Base-by-base conservation (phyloP, 768 basidiomycete species). In the Collybia nuda region DNA sequence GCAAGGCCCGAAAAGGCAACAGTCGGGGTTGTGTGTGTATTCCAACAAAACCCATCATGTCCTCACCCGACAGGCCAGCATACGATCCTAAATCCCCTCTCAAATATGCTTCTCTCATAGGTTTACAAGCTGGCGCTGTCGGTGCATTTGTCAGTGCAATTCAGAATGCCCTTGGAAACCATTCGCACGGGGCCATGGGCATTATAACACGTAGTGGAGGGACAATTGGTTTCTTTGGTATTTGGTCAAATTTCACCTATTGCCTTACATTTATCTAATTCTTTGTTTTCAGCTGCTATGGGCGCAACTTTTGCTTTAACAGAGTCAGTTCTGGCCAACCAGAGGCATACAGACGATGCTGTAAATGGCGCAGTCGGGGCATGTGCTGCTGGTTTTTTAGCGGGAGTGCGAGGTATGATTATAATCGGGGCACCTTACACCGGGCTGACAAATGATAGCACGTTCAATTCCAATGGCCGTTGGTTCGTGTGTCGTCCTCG, bases 321-420 rank as follows among this genome's bases (percentile, higher is more conserved):
- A 1, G 91, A 96, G 66, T 76, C 90, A 5, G 70, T 77, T 23
- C 82, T 90, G 18, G 90, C 91, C 48, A 98, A 98, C 68, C 71
- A 84, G 53, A 81, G 93, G 48, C 77, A 83, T 67, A 84, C 74
- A 56, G 78, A 92, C 55, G 95, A 98, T 65, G 76, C 86, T 37
- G 60, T 90, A 53, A 97, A 93, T 60, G 88, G 89, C 43, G 87
- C 86, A 40, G 82, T 83, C 45, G 94, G 90, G 48, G 94, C 88
- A 49, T 96, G 93, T 71, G 93, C 93, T 42, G 93, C 93, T 45
- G 94, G 94, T 40, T 93, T 96, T 71, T 71, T 96, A 55, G 91
- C 91, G 24, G 94, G 94, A 47, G 69, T 95, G 50, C 80, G 90
- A 75, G 79, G 91, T 93, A 60, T 14, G 6, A 7, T 32, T 32